A percentile compares a stretch with the other conserved stretches of the same genome.
Evolutionary conservation across 2,329 filamentous ascomycete genomes (phyloP).

Genomic region (Xylariaceae sp.): DNA sequence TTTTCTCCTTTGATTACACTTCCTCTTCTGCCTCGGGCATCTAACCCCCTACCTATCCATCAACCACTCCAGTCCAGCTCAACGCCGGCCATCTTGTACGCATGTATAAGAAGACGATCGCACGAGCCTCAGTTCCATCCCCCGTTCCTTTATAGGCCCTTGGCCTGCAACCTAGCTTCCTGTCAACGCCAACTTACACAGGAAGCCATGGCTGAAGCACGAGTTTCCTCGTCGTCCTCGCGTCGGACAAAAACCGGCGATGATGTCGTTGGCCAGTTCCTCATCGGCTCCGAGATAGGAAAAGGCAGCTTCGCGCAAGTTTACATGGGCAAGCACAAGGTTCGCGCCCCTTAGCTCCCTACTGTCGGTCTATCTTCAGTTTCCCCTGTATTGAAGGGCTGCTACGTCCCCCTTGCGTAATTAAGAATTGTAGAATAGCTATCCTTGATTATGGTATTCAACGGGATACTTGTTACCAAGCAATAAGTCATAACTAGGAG

Average conservation of each 20-base stretch:
- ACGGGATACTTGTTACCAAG: neutral
- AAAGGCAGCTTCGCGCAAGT: slow-evolving; percentile 98
- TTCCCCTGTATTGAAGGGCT: slow-evolving; percentile 16
- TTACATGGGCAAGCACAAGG: slow-evolving; percentile 85
- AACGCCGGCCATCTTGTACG: slow-evolving; percentile 29
- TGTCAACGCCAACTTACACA: slow-evolving; percentile 43
- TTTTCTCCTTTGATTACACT: slow-evolving; percentile 26
- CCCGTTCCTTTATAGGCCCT: slow-evolving; percentile 43
- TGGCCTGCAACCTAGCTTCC: slow-evolving; percentile 43
- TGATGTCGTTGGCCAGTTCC: slow-evolving; percentile 73
- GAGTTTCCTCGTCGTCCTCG: slow-evolving; percentile 40
- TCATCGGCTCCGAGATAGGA: slow-evolving; percentile 87
- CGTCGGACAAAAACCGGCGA: slow-evolving; percentile 48
- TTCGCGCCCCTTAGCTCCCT: slow-evolving; percentile 51
- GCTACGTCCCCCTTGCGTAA: slow-evolving; percentile 16
- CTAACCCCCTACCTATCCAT: slow-evolving; percentile 21
- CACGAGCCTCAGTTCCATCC: slow-evolving; percentile 36
- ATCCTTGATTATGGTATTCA: neutral
- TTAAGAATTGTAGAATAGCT: neutral
- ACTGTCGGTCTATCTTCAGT: slow-evolving; percentile 7
- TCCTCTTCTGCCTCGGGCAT: slow-evolving; percentile 38
- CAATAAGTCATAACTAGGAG: neutral
- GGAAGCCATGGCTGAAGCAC: slow-evolving; percentile 45
- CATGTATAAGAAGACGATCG: slow-evolving; percentile 42
- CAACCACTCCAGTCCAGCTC: slow-evolving; percentile 27